A percentile compares a stretch with the other conserved stretches of the same genome.
Evolutionary conservation across 805 yeast genomes (phyloP).

Genomic region (Candida anglica): DNA sequence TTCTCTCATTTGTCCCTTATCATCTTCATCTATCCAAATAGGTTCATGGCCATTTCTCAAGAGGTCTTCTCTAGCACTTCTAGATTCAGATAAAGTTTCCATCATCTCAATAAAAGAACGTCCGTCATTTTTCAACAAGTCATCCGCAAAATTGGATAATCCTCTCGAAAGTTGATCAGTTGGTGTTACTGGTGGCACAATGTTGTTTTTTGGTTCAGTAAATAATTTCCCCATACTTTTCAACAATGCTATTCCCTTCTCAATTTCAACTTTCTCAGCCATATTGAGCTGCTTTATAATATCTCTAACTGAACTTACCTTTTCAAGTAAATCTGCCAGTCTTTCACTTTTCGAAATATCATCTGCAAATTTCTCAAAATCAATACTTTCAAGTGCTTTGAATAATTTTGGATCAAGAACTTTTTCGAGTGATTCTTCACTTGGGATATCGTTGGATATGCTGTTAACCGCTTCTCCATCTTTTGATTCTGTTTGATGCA

Average conservation of each 20-base stretch:
- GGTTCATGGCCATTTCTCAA: constrained; percentile 13
- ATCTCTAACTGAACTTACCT: constrained; percentile 21
- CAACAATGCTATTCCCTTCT: constrained; percentile 19
- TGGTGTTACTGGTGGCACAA: not conserved
- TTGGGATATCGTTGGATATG: no score
- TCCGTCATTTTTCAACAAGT: constrained; percentile 74
- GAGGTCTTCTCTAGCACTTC: constrained; percentile 24
- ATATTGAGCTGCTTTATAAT: constrained; percentile 21
- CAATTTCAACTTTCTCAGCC: constrained; percentile 22
- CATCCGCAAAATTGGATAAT: constrained; percentile 60
- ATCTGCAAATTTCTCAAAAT: constrained; percentile 12
- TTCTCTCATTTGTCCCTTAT: not conserved
- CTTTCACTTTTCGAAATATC: constrained; percentile 9
- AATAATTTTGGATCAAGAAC: constrained; percentile 23
- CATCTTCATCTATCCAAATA: constrained; percentile 6
- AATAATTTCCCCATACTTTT: constrained; percentile 20
- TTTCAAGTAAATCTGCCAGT: constrained; percentile 18
- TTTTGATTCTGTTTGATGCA: no score
- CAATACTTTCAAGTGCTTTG: constrained; percentile 23
- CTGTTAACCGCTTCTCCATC: no score
- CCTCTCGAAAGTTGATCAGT: constrained; percentile 9
- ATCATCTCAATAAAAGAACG: constrained; percentile 72
- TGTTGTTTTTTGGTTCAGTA: constrained; percentile 6
- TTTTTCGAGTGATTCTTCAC: constrained; percentile 16
- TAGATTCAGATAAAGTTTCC: constrained; percentile 65